A percentile compares a stretch with the other conserved stretches of the same genome.
Evolutionary conservation across 108 stramenopile genomes (phyloP).

Genomic region (Poteriospumella lacustris): DNA sequence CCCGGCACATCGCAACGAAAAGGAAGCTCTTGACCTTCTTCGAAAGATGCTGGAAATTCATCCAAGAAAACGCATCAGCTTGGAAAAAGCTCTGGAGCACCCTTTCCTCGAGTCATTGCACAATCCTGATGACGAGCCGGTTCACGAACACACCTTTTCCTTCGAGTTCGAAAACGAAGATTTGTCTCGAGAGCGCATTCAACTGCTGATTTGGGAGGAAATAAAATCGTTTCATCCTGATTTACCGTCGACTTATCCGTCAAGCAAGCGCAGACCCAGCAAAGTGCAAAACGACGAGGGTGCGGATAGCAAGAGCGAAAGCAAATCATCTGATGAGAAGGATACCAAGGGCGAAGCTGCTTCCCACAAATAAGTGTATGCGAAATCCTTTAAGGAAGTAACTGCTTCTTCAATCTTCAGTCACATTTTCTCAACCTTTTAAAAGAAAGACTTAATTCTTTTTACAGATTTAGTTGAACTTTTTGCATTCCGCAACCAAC

Average conservation of each 20-base stretch:
- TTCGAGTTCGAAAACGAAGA: slow-evolving; percentile 28
- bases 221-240: slow-evolving; percentile 13
- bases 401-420: not conserved
- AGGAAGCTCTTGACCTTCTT: slow-evolving; percentile 74
- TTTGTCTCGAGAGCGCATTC: slow-evolving; percentile 8
- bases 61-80: slow-evolving; percentile 76
- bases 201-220: slow-evolving; percentile 24
- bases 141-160: not conserved
- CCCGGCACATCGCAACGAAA: slow-evolving; percentile 32
- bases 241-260: slow-evolving; percentile 13
- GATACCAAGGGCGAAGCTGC: too few relatives aligned
- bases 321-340: too few relatives aligned
- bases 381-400: too few relatives aligned
- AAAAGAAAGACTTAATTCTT: not conserved
- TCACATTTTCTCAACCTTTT: not conserved
- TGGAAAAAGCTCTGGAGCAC: slow-evolving; percentile 72
- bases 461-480: not conserved
- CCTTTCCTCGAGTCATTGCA: slow-evolving; percentile 54
- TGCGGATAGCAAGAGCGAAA: too few relatives aligned
- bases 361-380: too few relatives aligned
- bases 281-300: not conserved
- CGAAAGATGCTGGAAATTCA: slow-evolving; percentile 73
- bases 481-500: not conserved
- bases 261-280: not conserved
- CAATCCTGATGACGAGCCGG: slow-evolving; percentile 40